phyloP scores from a whole-genome alignment of 352 stramenopile species.

The Phytophthora citricola region DNA sequence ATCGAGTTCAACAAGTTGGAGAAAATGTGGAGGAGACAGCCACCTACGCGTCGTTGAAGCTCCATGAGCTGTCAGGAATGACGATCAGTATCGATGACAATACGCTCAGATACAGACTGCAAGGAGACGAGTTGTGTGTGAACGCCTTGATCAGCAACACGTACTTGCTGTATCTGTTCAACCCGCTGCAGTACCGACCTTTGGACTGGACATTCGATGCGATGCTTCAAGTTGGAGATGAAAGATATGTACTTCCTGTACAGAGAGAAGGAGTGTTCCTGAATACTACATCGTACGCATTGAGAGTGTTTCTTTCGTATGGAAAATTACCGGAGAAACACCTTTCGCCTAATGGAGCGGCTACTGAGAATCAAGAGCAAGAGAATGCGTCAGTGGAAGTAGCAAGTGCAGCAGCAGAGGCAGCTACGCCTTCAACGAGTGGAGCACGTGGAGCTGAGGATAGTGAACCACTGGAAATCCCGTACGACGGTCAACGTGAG shows the following conservation, averaged over 20 bases:
- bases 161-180: constrained; percentile 91
- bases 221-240: constrained; percentile 62
- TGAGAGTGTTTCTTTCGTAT: constrained; percentile 88
- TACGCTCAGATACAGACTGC: constrained; percentile 75
- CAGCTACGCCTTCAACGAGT: constrained; percentile 12
- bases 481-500: constrained; percentile 59
- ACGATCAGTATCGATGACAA: constrained; percentile 89
- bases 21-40: constrained; percentile 12
- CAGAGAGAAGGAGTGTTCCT: constrained; percentile 85
- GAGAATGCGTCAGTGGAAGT: constrained; percentile 26
- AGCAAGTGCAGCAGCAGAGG: constrained; percentile 11
- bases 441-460: constrained; percentile 57
- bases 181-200: constrained; percentile 79
- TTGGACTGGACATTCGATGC: constrained; percentile 86
- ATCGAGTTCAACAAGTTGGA: constrained; percentile 10
- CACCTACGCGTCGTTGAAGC: constrained; percentile 55
- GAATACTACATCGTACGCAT: constrained; percentile 71
- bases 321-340: constrained; percentile 64
- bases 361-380: constrained; percentile 14
- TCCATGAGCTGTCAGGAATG: constrained; percentile 88
- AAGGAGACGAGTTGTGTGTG: constrained; percentile 65
- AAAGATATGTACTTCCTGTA: constrained; percentile 53
- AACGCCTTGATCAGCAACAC: constrained; percentile 88
- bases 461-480: constrained; percentile 67
- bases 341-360: constrained; percentile 1